These are phyloP conservation scores for Balakata baccata DNA, from an alignment of 345 rosid species.

Conservation along the genomic window DNA sequence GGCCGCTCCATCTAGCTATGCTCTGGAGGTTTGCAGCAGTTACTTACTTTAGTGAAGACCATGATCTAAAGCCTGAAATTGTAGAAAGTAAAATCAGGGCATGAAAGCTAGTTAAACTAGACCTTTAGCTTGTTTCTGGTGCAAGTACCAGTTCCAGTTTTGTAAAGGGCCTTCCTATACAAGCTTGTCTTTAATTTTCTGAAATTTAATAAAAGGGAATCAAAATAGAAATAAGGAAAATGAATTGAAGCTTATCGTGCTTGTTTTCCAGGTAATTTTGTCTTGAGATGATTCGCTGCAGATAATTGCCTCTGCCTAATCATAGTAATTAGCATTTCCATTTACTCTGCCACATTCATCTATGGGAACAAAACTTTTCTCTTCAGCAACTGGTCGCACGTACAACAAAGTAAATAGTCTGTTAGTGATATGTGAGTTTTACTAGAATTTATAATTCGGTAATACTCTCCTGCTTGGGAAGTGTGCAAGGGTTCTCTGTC, in stretches of 20 bases:
- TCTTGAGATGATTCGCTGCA: constrained; percentile 63
- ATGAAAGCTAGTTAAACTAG: too few relatives aligned
- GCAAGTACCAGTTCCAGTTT: too few relatives aligned
- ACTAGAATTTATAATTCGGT: background rate
- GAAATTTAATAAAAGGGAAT: too few relatives aligned
- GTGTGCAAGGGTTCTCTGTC: background rate
- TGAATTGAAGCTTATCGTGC: constrained; percentile 50
- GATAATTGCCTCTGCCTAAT: constrained; percentile 38
- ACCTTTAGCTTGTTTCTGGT: too few relatives aligned
- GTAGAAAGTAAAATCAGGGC: constrained; percentile 10
- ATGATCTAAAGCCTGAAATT: constrained; percentile 66
- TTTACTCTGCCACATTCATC: constrained; percentile 38
- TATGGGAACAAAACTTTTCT: constrained; percentile 61
- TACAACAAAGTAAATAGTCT: constrained; percentile 4
- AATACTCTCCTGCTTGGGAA: background rate
- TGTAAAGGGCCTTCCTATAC: too few relatives aligned
- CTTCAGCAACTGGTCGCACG: constrained; percentile 69
- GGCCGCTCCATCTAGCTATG: constrained; percentile 68
- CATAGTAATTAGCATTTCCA: constrained; percentile 27
- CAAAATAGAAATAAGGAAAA: too few relatives aligned
- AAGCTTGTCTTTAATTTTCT: too few relatives aligned
- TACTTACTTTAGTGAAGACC: constrained; percentile 50
- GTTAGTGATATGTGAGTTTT: background rate
- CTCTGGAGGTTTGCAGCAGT: constrained; percentile 65
- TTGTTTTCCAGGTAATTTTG: constrained; percentile 65